A percentile compares a stretch with the other conserved stretches of the same genome.
phyloP scores from a whole-genome alignment of 768 basidiomycete genomes.

The Dioszegia hungarica region DNA sequence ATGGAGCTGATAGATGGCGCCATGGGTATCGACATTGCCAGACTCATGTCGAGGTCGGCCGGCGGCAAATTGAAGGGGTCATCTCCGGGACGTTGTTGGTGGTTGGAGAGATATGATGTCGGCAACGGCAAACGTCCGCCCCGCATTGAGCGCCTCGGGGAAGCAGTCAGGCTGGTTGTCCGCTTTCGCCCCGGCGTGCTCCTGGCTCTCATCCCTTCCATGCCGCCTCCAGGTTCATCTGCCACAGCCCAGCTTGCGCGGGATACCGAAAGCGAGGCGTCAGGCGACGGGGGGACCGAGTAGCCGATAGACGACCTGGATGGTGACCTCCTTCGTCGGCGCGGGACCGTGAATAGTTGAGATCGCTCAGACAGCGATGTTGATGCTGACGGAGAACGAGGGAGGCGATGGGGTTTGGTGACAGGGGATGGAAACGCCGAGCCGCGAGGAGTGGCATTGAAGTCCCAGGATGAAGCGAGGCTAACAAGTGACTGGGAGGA shows the following conservation, averaged over 20 bases:
- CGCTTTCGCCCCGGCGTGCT: constrained; percentile 16
- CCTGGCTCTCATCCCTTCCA: not conserved
- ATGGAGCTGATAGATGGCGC: not conserved
- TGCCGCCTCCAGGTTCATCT: too few species aligned
- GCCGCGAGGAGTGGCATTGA: constrained; percentile 3
- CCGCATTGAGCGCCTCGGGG: too few species aligned
- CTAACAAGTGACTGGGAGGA: not conserved
- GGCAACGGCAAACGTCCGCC: too few species aligned
- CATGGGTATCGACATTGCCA: not conserved
- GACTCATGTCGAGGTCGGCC: not conserved
- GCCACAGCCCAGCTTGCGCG: not conserved
- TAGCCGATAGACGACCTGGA: not conserved
- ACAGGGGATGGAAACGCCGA: not conserved
- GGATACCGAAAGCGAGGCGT: not conserved
- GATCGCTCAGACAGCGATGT: not conserved
- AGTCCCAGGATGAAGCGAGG: constrained; percentile 12
- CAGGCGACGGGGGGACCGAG: constrained; percentile 1
- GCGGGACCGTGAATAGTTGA: constrained; percentile 1
- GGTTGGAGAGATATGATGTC: too few species aligned
- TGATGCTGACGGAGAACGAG: constrained; percentile 5
- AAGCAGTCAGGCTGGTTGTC: not conserved
- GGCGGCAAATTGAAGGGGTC: too few species aligned
- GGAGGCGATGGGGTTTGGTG: not conserved
- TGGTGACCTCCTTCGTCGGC: not conserved
- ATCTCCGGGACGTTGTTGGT: too few species aligned